Evolutionary conservation across 163 green algal genomes (phyloP), one percentile per base, ranked within the genome.

Genomic region (Chlorella variabilis): DNA sequence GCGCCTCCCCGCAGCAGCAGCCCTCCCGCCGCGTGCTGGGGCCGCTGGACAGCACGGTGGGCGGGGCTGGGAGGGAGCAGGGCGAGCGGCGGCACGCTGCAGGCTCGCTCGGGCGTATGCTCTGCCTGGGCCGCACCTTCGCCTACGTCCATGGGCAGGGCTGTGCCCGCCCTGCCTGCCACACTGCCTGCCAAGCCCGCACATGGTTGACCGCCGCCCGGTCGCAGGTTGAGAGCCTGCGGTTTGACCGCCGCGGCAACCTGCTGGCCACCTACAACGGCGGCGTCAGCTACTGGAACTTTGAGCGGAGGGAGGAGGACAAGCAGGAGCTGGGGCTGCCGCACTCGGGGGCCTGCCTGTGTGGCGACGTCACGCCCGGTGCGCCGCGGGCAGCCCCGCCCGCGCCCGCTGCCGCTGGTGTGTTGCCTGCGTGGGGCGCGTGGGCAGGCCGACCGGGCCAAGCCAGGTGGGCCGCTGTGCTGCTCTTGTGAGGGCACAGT

Each of bases 261-360:
- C 68, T 86, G 34, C 45, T 82, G 71, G 71, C 74, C 36, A 38
- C 34, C 38, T 86, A 82, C 65, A 74, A 86, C 36, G 75, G 75
- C 34, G 82, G 82, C 31, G 73, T 86, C 17, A 86, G 33, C 45
- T 68, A 78, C 45, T 81, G 71, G 71, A 45, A 82, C 31, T 39
- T 85, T 2, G 20, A 33, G 4, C 67, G 81, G 23, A 42, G 3
- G 2, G 34, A 39, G 29, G 82, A 83, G 6, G 56, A 83, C 42
- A 33, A 70, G 58, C 74, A 80, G 38, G 74, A 70, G 70, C 82
- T 86, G 67, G 33, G 59, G 39, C 56, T 86, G 63, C 61, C 82
- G 11, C 75, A 83, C 36, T 7, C 45, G 0, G 63, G 62, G 2
- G 75, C 62, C n/a, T 83, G 75, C 74, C 63, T 86, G 17, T 70